Conservation (phyloP, 163 green algal genomes). For the Scenedesmus sp. region DNA sequence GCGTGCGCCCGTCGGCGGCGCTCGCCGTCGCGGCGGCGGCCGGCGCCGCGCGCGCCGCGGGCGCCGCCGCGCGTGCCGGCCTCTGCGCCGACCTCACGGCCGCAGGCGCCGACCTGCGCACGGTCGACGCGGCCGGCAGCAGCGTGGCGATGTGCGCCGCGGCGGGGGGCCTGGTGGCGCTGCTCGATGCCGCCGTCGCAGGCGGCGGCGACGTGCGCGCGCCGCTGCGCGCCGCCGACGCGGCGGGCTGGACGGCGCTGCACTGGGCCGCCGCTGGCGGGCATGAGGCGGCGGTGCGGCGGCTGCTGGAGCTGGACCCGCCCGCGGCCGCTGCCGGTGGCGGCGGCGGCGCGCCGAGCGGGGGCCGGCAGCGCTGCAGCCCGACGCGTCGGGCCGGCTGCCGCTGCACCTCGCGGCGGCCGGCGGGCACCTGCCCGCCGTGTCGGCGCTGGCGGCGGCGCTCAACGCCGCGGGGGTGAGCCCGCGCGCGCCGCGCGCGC, state of each 20-base stretch:
- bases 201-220: background rate
- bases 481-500: too few species aligned
- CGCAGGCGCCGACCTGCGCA: slow-evolving; percentile 48
- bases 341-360: background rate
- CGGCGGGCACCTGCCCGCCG: slow-evolving; percentile 19
- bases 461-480: slow-evolving; percentile 7
- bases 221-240: background rate
- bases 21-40: slow-evolving; percentile 26
- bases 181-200: slow-evolving; percentile 31
- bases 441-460: slow-evolving; percentile 37
- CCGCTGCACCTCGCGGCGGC: slow-evolving; percentile 49
- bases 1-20: background rate
- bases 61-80: background rate
- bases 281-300: slow-evolving; percentile 6
- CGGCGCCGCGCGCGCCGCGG: background rate
- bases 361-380: background rate
- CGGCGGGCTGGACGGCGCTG: slow-evolving; percentile 45
- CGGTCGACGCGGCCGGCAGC: slow-evolving; percentile 51
- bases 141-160: slow-evolving; percentile 62
- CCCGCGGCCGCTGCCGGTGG: background rate
- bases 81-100: slow-evolving; percentile 55
- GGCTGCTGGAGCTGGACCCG: slow-evolving; percentile 14
- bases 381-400: slow-evolving; percentile 14
- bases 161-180: slow-evolving; percentile 39
- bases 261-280: slow-evolving; percentile 57